Evolutionary conservation across 495 filamentous ascomycete genomes (phyloP).

Genomic region (Penicillium bialowiezense): DNA sequence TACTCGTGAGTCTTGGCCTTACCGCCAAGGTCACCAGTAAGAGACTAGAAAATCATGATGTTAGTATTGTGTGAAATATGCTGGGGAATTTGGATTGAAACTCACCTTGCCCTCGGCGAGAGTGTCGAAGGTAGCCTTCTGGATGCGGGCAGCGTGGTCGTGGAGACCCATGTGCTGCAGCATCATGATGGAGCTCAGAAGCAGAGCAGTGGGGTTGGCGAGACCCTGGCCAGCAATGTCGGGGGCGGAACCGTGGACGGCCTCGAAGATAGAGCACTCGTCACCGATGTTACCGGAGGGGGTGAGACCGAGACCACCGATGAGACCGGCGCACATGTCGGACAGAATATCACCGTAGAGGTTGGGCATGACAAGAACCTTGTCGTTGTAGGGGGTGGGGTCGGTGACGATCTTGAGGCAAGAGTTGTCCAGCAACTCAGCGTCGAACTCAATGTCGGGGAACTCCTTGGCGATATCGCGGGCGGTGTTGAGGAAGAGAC

Average conservation of each 20-base stretch:
- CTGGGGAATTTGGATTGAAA: not conserved
- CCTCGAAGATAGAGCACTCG: constrained; percentile 99
- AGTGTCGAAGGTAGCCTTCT: constrained; percentile 91
- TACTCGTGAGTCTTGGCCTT: constrained; percentile 92
- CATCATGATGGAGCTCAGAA: constrained; percentile 97
- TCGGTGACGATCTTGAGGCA: constrained; percentile 98
- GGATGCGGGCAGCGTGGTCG: constrained; percentile 81
- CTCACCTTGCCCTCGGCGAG: constrained; percentile 88
- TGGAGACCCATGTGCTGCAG: constrained; percentile 94
- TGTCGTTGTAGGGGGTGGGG: constrained; percentile 94
- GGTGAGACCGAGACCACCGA: constrained; percentile 94
- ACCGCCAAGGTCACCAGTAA: constrained; percentile 94
- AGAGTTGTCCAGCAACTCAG: constrained; percentile 96
- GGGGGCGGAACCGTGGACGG: constrained; percentile 95
- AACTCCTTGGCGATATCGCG: constrained; percentile 86
- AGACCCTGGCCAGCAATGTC: constrained; percentile 96
- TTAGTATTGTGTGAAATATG: not conserved
- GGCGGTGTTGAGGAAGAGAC: constrained; percentile 89
- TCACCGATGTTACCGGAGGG: constrained; percentile 98
- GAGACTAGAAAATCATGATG: constrained; percentile 40
- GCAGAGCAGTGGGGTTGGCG: constrained; percentile 91
- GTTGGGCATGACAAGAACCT: constrained; percentile 99
- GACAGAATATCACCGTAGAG: constrained; percentile 99
- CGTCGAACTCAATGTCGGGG: constrained; percentile 90
- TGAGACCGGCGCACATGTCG: constrained; percentile 98